Evolutionary conservation across 2,329 filamentous ascomycete genomes (phyloP).

Genomic region (Sporothrix curviconia): DNA sequence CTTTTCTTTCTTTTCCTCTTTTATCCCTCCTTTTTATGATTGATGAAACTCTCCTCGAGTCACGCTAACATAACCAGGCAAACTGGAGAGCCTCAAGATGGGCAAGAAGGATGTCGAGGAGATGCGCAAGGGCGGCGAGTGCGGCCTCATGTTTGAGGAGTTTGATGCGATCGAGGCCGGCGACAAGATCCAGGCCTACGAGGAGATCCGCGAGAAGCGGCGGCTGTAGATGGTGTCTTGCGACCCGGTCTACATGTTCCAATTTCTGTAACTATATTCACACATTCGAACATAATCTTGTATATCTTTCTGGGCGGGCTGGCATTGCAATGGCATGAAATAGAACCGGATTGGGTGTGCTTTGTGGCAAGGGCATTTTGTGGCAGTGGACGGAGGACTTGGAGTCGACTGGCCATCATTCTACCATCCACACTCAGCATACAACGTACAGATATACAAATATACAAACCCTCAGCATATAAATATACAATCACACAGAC

Average conservation of each 20-base stretch:
- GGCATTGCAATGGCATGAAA: neutral
- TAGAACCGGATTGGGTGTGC: neutral
- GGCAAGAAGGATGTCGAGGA: slow-evolving; percentile 86
- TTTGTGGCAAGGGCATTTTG: no score
- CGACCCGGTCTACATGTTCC: neutral
- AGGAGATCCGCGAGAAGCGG: slow-evolving; percentile 69
- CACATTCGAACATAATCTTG: neutral
- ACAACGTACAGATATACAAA: no score
- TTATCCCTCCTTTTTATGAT: neutral
- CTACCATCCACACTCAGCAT: no score
- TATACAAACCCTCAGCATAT: no score
- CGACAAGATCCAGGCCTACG: slow-evolving; percentile 82
- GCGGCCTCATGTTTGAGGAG: slow-evolving; percentile 75
- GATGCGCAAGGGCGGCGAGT: slow-evolving; percentile 90
- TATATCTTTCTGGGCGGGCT: neutral
- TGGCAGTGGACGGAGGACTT: no score
- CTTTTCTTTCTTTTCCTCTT: no score
- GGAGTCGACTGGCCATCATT: no score
- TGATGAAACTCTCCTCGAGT: neutral
- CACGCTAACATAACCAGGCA: slow-evolving; percentile 46
- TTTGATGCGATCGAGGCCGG: slow-evolving; percentile 75
- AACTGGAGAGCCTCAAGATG: slow-evolving; percentile 75
- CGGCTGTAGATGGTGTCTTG: slow-evolving; percentile 34
- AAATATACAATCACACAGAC: no score
- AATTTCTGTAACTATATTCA: neutral